Evolutionary conservation across 345 rosid genomes (phyloP), one percentile per base, ranked within the genome.

Genomic region (Conringia planisiliqua): DNA sequence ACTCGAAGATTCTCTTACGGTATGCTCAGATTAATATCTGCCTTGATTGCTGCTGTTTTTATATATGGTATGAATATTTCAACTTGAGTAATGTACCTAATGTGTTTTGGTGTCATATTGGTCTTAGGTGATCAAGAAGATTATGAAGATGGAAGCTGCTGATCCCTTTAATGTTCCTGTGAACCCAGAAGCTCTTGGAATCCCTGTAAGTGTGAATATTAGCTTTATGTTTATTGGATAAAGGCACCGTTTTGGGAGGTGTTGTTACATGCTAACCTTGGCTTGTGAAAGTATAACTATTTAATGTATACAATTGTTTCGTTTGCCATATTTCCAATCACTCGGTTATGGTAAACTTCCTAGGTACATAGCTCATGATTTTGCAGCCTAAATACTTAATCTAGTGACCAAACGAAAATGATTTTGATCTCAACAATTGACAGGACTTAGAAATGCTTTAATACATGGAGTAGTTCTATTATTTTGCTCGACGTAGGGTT

Each of bases 141-240:
- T 92, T 51, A 92, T 92, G 99, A 95, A 92, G 86, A 95, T 95
- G 99, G 99, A 95, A 50, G 96, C 98, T 58, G 99, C 99, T 64
- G 94, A 89, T 71, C 97, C 97, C 7, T 95, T 92, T 73, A 95
- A 89, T 71, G 82, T 60, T 67, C 99, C 99, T 36, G 98, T 95
- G 78, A 84, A 95, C 76, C 97, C 99, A 27, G 90, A 87, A 82
- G 96, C 98, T 83, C 83, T 95, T 66, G 98, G 97, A 73, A 92
- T 95, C 75, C 99, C 98, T 66, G 99, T 95, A 83, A 90, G 94
- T 81, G n/a, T 10, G 61, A 12, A 55, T 27, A 17, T 62, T 54
- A 1, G 14, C 29, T 65, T 14, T 20, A 1, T 61, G 6, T 39
- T 50, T 33, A 7, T 40, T 30, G 1, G 4, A 8, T 58, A 24